Evolutionary conservation across 495 filamentous ascomycete species (phyloP), one percentile per base, ranked within the genome.

Genomic region (Penicillium paradoxum): DNA sequence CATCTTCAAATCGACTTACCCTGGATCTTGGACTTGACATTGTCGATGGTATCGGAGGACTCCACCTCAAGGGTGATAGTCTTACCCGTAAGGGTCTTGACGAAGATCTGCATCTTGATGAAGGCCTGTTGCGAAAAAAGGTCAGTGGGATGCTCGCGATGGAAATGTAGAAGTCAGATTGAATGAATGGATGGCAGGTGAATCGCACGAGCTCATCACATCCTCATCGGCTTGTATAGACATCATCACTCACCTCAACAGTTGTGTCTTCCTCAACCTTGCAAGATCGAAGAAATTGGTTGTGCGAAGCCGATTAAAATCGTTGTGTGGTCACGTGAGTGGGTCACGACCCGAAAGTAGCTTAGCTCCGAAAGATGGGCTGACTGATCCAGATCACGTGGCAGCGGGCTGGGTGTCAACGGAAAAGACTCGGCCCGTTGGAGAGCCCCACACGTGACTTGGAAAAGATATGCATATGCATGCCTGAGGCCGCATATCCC

Each of bases 41-140:
- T 97, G 83, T 97, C 95, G 75, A 99, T 97, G 68, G 92, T 97
- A 79, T 99, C 95, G 66, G 84, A 90, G 54, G 92, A 96, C 87
- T 97, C 93, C 77, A 97, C 95, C 91, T 99, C 93, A 68, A 99
- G 95, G 89, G 93, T 99, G 87, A 97, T 97, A 71, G 93, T 99
- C 86, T 97, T 99, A 72, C 93, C 93, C 88, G 95, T 97, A 57
- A 98, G 91, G 90, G 93, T 97, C 83, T 97, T 97, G 73, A 97
- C 93, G 87, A 98, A 97, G 80, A 96, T 97, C 86, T 97, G 92
- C 93, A 97, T 97, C 64, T 72, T 78, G 68, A 73, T 67, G 74
- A 76, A 78, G 77, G 77, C 74, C 77, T 81, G 29, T 2, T 27
- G 54, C 6, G 9, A 33, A 29, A 14, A 21, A 45, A 18, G 3